Evolutionary conservation across 2,329 filamentous ascomycete species (phyloP).

Genomic region (Microthyrium microscopicum): DNA sequence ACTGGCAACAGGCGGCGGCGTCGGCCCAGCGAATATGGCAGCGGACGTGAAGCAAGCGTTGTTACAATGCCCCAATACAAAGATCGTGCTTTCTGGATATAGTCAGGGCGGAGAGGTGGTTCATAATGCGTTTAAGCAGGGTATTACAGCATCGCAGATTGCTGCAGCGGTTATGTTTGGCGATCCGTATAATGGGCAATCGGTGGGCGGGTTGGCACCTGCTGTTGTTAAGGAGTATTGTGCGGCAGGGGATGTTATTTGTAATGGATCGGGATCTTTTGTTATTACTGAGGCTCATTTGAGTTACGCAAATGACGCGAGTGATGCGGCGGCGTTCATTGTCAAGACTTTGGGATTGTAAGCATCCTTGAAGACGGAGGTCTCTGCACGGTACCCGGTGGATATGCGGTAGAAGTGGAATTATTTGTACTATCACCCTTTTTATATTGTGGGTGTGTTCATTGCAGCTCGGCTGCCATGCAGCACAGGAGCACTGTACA

Average conservation of each 20-base stretch:
- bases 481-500: too few species aligned
- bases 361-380: too few species aligned
- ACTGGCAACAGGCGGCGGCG: slow-evolving; percentile 14
- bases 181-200: slow-evolving; percentile 5
- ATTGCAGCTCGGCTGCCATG: too few species aligned
- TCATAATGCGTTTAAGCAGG: slow-evolving; percentile 9
- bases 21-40: slow-evolving; percentile 16
- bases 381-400: too few species aligned
- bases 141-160: background rate
- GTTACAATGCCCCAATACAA: slow-evolving; percentile 16
- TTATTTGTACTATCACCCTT: too few species aligned
- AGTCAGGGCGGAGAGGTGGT: slow-evolving; percentile 19
- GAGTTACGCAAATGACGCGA: slow-evolving; percentile 4
- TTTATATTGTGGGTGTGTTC: too few species aligned
- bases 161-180: slow-evolving; percentile 5
- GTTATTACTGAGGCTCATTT: slow-evolving; percentile 4
- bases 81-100: slow-evolving; percentile 18
- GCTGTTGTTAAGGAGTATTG: background rate
- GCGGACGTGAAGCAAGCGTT: slow-evolving; percentile 13
- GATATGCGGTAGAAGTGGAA: too few species aligned
- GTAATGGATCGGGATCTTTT: slow-evolving; percentile 1
- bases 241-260: slow-evolving; percentile 4
- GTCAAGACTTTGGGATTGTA: slow-evolving; percentile 1
- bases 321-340: slow-evolving; percentile 4
- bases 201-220: background rate